A percentile compares a stretch with the other conserved stretches of the same genome.
Evolutionary conservation across 192 early-diverging fungal species (phyloP).

Genomic region (Obelidium mucronatum): DNA sequence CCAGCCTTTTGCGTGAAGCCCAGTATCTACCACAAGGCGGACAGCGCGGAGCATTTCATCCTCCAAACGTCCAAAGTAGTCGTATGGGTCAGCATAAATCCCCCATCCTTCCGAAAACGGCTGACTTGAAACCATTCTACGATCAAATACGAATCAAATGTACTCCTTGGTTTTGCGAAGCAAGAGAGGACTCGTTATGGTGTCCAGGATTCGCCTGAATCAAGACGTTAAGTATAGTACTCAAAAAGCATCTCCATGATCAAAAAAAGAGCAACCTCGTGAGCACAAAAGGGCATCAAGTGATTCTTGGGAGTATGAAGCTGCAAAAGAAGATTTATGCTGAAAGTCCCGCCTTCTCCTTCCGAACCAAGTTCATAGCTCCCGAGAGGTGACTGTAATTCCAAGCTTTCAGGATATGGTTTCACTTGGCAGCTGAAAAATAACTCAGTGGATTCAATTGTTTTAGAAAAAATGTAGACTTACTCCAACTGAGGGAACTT

Average conservation of each 20-base stretch:
- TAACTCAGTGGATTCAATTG: not conserved
- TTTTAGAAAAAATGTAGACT: not conserved
- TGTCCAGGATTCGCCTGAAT: conserved; percentile 44
- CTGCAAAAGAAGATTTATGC: conserved; percentile 20
- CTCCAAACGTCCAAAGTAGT: conserved; percentile 41
- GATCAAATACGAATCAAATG: too few species aligned
- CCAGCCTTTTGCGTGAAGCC: conserved; percentile 44
- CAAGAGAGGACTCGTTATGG: conserved; percentile 41
- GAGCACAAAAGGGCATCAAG: conserved; percentile 11
- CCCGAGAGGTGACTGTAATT: conserved; percentile 1
- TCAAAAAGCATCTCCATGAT: too few species aligned
- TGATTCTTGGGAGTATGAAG: conserved; percentile 3
- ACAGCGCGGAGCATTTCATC: conserved; percentile 44
- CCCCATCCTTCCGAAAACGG: conserved; percentile 44
- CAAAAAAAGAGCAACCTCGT: conserved; percentile 21
- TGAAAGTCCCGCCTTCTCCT: conserved; percentile 21
- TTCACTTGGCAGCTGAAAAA: conserved; percentile 26
- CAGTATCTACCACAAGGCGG: conserved; percentile 45
- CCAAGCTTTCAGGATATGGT: conserved; percentile 22
- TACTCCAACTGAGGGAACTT: conserved; percentile 24
- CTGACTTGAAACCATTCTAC: conserved; percentile 18
- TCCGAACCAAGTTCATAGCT: conserved; percentile 24
- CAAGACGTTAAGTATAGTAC: not conserved
- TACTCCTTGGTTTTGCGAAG: conserved; percentile 2
- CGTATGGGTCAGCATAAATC: conserved; percentile 42